A percentile compares a stretch with the other conserved stretches of the same genome.
Evolutionary conservation across 495 filamentous ascomycete species (phyloP).

Genomic region (Amphirosellinia nigrospora): DNA sequence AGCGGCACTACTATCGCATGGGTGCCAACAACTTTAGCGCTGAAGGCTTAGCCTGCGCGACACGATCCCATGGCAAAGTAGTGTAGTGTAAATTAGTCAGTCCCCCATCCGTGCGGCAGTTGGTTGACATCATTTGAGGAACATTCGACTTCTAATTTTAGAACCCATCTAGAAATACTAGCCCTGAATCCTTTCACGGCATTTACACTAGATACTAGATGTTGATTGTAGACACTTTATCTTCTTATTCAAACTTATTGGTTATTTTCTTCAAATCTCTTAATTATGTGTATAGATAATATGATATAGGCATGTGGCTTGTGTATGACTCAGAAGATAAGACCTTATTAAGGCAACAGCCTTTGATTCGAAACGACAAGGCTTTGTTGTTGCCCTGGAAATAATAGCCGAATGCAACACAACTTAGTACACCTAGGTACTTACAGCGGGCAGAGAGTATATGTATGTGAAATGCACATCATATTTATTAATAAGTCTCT

Average conservation of each 20-base stretch:
- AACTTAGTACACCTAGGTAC: background rate
- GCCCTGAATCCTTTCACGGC: background rate
- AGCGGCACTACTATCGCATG: no score
- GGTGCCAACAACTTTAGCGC: no score
- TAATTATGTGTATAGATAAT: background rate
- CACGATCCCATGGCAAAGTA: no score
- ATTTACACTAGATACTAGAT: background rate
- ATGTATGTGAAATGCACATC: background rate
- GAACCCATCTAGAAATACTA: background rate
- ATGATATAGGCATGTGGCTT: background rate
- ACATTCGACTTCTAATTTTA: background rate
- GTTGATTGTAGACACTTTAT: background rate
- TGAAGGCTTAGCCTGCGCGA: no score
- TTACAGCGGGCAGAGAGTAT: background rate
- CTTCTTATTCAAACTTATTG: no score
- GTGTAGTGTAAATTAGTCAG: no score
- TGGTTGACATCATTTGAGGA: background rate
- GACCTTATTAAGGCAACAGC: background rate
- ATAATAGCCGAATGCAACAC: background rate
- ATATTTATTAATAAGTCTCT: background rate
- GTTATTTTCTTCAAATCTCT: no score
- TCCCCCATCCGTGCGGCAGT: background rate
- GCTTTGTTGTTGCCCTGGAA: background rate
- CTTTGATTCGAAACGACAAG: background rate
- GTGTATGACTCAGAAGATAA: background rate